Conservation (phyloP, 306 rosid genomes). For the Prunus persica region Prunus_persica_NCBIv2 NC_034009.1:24788001-24788500, state of each 20-base stretch:
- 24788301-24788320: not conserved
- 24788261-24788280: not conserved
- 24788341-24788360: not conserved
- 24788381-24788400: no score
- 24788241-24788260: not conserved
- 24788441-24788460: no score
- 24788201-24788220: not conserved
- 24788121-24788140: not conserved
- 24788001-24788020: no score
- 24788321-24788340: not conserved
- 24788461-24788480: no score
- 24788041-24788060: no score
- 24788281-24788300: not conserved
- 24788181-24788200: not conserved
- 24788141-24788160: not conserved
- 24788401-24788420: no score
- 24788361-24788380: not conserved
- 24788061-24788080: not conserved
- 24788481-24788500: no score
- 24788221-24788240: no score
- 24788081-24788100: not conserved
- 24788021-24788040: no score
- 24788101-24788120: not conserved
- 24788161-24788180: not conserved
- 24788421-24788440: no score